Evolutionary conservation across 345 rosid species (phyloP).

Genomic region (Melaleuca alternifolia): DNA sequence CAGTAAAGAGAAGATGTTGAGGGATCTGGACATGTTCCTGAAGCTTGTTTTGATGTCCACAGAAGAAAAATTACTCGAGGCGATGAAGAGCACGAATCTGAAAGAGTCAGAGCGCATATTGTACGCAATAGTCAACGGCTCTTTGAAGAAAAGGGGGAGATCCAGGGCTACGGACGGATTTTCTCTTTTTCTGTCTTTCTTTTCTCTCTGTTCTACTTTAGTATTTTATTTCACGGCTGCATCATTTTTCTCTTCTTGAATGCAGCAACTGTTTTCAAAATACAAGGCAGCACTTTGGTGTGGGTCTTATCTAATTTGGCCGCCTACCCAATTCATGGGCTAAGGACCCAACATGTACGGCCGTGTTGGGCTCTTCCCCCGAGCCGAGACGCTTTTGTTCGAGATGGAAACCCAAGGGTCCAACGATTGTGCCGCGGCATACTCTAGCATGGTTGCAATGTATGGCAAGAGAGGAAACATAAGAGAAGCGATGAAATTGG

Average conservation of each 20-base stretch:
- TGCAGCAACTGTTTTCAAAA: no score
- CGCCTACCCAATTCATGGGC: no score
- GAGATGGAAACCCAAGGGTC: constrained; percentile 70
- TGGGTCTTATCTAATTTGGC: no score
- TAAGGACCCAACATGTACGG: constrained; percentile 36
- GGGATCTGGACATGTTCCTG: constrained; percentile 63
- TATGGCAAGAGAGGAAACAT: constrained; percentile 60
- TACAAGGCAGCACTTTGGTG: no score
- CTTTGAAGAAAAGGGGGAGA: constrained; percentile 51
- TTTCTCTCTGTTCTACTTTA: no score
- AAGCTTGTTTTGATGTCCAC: constrained; percentile 65
- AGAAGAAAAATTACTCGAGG: constrained; percentile 33
- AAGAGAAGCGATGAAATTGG: constrained; percentile 55
- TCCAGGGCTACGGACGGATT: constrained; percentile 39
- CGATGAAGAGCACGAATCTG: constrained; percentile 33
- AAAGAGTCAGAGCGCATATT: constrained; percentile 66
- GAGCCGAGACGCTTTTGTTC: constrained; percentile 48
- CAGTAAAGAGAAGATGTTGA: constrained; percentile 28
- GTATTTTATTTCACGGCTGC: no score
- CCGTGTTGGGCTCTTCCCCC: constrained; percentile 35
- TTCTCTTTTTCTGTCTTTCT: no score
- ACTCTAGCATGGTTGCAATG: constrained; percentile 68
- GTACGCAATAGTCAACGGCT: constrained; percentile 68
- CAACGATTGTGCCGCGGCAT: constrained; percentile 69
- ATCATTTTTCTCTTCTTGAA: no score